These are phyloP conservation scores for Neotropicomus parvogracilis DNA, from an alignment of 1,284 basidiomycete genomes.

Conservation along the genomic window DNA sequence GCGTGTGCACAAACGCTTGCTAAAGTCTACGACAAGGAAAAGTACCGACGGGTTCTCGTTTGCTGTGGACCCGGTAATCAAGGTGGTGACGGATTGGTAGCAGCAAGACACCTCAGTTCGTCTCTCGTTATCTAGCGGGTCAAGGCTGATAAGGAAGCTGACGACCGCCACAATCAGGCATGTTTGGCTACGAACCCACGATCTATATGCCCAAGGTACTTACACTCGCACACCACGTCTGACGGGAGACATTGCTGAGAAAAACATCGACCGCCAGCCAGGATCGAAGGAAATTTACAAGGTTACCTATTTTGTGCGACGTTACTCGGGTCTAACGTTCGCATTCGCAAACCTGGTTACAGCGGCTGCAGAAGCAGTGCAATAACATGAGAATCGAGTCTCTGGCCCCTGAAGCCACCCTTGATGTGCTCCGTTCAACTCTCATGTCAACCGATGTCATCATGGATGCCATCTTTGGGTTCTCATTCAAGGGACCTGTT, in stretches of 20 bases:
- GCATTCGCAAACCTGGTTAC: neutral
- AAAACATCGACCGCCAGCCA: conserved; percentile 44
- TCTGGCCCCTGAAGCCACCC: conserved; percentile 50
- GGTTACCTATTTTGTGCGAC: conserved; percentile 34
- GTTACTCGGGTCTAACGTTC: neutral
- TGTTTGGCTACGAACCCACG: conserved; percentile 84
- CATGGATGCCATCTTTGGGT: conserved; percentile 95
- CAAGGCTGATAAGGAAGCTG: neutral
- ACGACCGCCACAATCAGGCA: conserved; percentile 44
- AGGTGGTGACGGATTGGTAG: conserved; percentile 96
- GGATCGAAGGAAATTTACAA: conserved; percentile 88
- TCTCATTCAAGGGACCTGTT: conserved; percentile 89
- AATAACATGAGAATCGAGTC: conserved; percentile 80
- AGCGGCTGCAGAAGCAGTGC: conserved; percentile 85
- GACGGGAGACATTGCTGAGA: conserved; percentile 2
- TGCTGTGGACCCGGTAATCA: conserved; percentile 97
- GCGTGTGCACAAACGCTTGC: conserved; percentile 90
- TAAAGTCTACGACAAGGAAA: conserved; percentile 66
- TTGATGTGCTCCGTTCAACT: conserved; percentile 47
- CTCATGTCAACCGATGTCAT: conserved; percentile 76
- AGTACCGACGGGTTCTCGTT: conserved; percentile 76
- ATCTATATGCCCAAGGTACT: conserved; percentile 89
- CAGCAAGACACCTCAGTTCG: conserved; percentile 87
- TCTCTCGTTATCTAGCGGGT: neutral
- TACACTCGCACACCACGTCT: conserved; percentile 8